Evolutionary conservation across 768 basidiomycete species (phyloP).

Genomic region (Rhizopogon roseolus): DNA sequence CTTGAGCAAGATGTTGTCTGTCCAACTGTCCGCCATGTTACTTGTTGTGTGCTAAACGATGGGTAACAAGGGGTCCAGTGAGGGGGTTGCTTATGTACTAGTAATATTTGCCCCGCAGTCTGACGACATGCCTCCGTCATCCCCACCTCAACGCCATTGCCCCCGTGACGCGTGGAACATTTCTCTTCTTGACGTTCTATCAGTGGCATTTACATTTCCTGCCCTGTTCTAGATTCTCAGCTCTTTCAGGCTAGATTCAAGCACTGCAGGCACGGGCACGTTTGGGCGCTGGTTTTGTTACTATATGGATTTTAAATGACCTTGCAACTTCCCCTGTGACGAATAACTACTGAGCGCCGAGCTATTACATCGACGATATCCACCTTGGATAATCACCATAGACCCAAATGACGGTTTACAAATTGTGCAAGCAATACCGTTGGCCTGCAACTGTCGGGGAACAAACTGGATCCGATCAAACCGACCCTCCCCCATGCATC

Average conservation of each 20-base stretch:
- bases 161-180: too few species aligned
- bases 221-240: too few species aligned
- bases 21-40: constrained; percentile 63
- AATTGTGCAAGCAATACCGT: constrained; percentile 8
- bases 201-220: too few species aligned
- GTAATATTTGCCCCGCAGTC: constrained; percentile 2
- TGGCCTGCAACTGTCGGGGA: constrained; percentile 1
- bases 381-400: background rate
- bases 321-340: too few species aligned
- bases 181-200: too few species aligned
- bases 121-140: constrained; percentile 17
- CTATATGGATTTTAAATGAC: too few species aligned
- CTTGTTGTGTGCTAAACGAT: constrained; percentile 1
- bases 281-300: too few species aligned
- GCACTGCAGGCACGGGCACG: too few species aligned
- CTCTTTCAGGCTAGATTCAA: too few species aligned
- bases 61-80: background rate
- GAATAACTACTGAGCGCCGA: too few species aligned
- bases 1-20: constrained; percentile 80
- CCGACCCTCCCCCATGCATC: constrained; percentile 32
- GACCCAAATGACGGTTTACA: background rate
- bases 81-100: constrained; percentile 19
- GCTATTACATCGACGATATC: too few species aligned
- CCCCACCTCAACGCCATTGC: background rate
- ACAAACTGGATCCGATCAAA: background rate